Evolutionary conservation across 2,329 filamentous ascomycete genomes (phyloP).

Genomic region (Nectriaceae sp.): DNA sequence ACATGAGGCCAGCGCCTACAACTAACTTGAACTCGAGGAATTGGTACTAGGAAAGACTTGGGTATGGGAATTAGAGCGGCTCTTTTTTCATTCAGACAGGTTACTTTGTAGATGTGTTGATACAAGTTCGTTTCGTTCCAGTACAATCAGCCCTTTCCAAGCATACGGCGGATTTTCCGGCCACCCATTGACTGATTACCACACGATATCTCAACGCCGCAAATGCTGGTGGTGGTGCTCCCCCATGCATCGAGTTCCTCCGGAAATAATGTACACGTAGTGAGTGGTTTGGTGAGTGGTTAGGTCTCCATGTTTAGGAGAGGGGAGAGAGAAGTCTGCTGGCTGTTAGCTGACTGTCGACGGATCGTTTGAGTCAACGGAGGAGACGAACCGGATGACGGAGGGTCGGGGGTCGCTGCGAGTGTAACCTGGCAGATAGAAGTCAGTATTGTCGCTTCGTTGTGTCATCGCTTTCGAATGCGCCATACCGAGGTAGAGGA

Average conservation of each 20-base stretch:
- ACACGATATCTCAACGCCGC: conserved; percentile 26
- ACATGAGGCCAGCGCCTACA: neutral
- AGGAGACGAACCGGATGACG: conserved; percentile 52
- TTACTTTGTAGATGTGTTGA: conserved; percentile 19
- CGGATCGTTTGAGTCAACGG: too few species aligned
- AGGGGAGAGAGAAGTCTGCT: conserved; percentile 65
- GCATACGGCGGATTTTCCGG: conserved; percentile 17
- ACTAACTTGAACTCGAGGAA: conserved; percentile 1
- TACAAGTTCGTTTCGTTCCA: conserved; percentile 24
- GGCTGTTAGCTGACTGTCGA: too few species aligned
- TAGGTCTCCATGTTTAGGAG: conserved; percentile 45
- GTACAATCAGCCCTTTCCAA: conserved; percentile 22
- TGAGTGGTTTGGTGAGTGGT: conserved; percentile 12
- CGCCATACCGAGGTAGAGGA: conserved; percentile 86
- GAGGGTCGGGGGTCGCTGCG: conserved; percentile 90
- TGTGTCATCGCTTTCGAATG: conserved; percentile 11
- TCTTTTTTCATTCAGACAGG: conserved; percentile 17
- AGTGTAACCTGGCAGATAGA: conserved; percentile 70
- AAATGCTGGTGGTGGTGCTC: conserved; percentile 23
- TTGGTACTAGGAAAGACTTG: neutral
- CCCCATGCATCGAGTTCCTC: conserved; percentile 8
- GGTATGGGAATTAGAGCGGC: conserved; percentile 14
- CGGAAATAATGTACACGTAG: conserved; percentile 28
- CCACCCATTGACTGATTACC: conserved; percentile 14
- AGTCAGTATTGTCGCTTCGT: conserved; percentile 27